Conservation (phyloP, 768 basidiomycete species). For the Podaxis sp. region DNA sequence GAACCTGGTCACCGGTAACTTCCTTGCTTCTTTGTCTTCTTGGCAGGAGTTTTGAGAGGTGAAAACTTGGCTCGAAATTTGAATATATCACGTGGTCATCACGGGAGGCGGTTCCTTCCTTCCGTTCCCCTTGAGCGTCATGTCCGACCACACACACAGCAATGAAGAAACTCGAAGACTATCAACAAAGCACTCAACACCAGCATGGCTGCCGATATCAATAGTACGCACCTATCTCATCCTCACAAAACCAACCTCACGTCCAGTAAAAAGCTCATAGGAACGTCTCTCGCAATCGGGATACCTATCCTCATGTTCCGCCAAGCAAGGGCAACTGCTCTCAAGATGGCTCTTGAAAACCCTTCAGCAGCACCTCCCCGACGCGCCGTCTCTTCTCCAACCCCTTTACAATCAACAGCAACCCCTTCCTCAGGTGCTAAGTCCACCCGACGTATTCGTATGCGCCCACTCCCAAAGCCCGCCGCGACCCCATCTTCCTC, state of each 20-base stretch:
- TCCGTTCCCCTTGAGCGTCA: neutral
- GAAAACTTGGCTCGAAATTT: too few relatives aligned
- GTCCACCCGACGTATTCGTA: constrained; percentile 9
- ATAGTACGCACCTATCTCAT: constrained; percentile 19
- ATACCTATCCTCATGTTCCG: constrained; percentile 37
- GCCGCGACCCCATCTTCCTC: constrained; percentile 4
- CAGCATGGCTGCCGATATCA: constrained; percentile 31
- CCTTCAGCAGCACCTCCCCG: constrained; percentile 30
- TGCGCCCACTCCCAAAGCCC: constrained; percentile 14
- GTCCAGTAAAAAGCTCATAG: constrained; percentile 25
- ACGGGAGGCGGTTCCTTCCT: too few relatives aligned
- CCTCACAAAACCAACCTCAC: neutral
- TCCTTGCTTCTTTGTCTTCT: too few relatives aligned
- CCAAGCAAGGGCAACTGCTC: constrained; percentile 23
- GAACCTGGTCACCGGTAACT: too few relatives aligned
- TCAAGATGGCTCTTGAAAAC: constrained; percentile 27
- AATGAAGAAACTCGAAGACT: neutral
- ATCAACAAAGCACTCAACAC: constrained; percentile 1
- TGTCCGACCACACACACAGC: neutral
- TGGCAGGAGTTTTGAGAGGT: too few relatives aligned
- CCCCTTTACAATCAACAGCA: constrained; percentile 10
- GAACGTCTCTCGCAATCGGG: constrained; percentile 32
- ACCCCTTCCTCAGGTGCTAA: neutral
- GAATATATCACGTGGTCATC: too few relatives aligned
- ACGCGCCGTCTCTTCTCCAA: constrained; percentile 20